These are phyloP conservation scores for Russula emetica DNA, from an alignment of 768 basidiomycete species.

Conservation along the genomic window DNA sequence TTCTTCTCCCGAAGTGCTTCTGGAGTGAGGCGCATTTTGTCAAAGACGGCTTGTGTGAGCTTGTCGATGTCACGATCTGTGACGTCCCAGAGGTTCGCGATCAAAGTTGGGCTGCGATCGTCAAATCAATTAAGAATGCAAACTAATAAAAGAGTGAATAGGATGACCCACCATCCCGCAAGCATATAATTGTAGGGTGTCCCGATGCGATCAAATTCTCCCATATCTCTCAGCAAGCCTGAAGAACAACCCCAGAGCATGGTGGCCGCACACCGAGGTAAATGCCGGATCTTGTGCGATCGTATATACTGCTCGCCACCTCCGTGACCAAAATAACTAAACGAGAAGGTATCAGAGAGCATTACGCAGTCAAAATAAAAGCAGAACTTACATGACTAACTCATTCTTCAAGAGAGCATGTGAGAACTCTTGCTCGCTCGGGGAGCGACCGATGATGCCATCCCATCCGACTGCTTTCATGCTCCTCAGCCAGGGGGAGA, in stretches of 20 bases:
- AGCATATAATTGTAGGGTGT: slow-evolving; percentile 95
- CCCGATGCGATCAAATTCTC: slow-evolving; percentile 88
- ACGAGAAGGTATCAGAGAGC: slow-evolving; percentile 6
- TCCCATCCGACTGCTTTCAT: slow-evolving; percentile 80
- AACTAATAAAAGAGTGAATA: not conserved
- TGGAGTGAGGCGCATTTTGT: slow-evolving; percentile 53
- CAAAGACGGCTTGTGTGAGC: slow-evolving; percentile 79
- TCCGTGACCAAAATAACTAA: slow-evolving; percentile 95
- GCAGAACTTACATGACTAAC: slow-evolving; percentile 77
- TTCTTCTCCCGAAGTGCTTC: slow-evolving; percentile 31
- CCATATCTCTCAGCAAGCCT: slow-evolving; percentile 81
- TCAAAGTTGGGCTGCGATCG: slow-evolving; percentile 64
- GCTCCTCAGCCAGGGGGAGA: slow-evolving; percentile 68
- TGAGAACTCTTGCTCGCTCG: slow-evolving; percentile 81
- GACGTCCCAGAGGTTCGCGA: slow-evolving; percentile 97
- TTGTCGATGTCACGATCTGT: slow-evolving; percentile 97
- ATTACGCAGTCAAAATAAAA: not conserved
- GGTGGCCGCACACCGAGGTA: slow-evolving; percentile 83
- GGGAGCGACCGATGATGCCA: slow-evolving; percentile 68
- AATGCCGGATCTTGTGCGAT: slow-evolving; percentile 76
- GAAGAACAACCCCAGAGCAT: slow-evolving; percentile 99
- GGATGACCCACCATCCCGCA: slow-evolving; percentile 81
- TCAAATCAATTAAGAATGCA: not conserved
- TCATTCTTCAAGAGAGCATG: slow-evolving; percentile 70
- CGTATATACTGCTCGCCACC: slow-evolving; percentile 93